phyloP scores from a whole-genome alignment of 163 green algal genomes.

The Trebouxia gelatinosa region DNA sequence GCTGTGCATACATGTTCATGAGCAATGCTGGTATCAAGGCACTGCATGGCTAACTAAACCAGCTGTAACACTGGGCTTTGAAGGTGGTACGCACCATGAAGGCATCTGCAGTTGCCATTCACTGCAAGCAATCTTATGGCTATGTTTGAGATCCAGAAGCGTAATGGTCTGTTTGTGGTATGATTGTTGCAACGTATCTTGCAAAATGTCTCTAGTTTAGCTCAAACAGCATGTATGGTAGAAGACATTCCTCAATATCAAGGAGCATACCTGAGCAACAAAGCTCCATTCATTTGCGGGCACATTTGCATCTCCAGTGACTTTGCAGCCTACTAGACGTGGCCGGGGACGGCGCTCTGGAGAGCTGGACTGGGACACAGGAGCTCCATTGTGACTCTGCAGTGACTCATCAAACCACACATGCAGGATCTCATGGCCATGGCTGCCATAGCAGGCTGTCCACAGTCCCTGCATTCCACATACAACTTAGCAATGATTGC shows the following conservation, averaged over 20 bases:
- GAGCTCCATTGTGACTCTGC: neutral
- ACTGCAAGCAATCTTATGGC: neutral
- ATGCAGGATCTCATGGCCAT: conserved; percentile 11
- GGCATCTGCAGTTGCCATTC: neutral
- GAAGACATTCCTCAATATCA: neutral
- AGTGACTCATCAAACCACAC: conserved; percentile 14
- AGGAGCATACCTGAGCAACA: conserved; percentile 13
- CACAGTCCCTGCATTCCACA: conserved; percentile 5
- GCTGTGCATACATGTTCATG: no score
- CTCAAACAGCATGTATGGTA: neutral
- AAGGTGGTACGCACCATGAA: no score
- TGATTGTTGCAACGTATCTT: neutral
- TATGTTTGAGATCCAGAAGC: neutral
- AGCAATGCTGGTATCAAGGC: no score
- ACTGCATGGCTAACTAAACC: no score
- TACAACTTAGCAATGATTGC: neutral
- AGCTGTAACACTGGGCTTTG: no score
- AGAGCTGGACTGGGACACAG: neutral
- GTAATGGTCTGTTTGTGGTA: neutral
- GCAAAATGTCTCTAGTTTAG: neutral
- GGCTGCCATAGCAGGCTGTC: conserved; percentile 14
- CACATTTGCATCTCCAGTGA: conserved; percentile 21
- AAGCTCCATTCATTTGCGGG: conserved; percentile 15
- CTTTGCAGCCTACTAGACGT: conserved; percentile 14
- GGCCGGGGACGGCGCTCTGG: neutral